phyloP scores from a whole-genome alignment of 2,329 filamentous ascomycete genomes.

The Pestalotiopsis sp. region DNA sequence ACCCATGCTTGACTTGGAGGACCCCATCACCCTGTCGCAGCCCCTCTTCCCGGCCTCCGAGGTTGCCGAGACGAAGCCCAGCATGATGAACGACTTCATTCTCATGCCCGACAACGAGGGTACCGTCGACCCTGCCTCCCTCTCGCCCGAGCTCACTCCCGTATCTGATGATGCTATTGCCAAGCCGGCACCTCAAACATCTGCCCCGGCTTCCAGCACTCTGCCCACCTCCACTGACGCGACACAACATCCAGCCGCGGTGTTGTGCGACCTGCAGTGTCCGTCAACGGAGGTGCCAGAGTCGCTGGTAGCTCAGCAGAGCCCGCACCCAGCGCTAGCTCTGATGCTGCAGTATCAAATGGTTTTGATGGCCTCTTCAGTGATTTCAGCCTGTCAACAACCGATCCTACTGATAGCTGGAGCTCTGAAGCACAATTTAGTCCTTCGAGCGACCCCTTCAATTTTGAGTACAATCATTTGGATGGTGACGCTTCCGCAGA shows the following conservation, averaged over 20 bases:
- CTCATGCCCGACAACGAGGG: slow-evolving; percentile 42
- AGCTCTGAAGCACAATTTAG: slow-evolving; percentile 77
- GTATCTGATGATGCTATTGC: slow-evolving; percentile 47
- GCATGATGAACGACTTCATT: slow-evolving; percentile 48
- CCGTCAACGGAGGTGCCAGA: slow-evolving; percentile 73
- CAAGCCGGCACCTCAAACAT: slow-evolving; percentile 26
- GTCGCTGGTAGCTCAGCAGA: slow-evolving; percentile 47
- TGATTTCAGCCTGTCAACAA: slow-evolving; percentile 69
- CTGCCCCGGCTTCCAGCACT: slow-evolving; percentile 27
- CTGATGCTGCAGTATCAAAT: slow-evolving; percentile 59
- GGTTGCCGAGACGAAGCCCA: slow-evolving; percentile 28
- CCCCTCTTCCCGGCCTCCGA: slow-evolving; percentile 55
- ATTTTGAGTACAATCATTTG: slow-evolving; percentile 70
- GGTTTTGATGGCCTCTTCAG: slow-evolving; percentile 69
- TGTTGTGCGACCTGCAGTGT: slow-evolving; percentile 99
- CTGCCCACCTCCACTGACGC: slow-evolving; percentile 69
- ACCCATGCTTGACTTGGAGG: slow-evolving; percentile 44
- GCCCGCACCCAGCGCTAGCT: slow-evolving; percentile 41
- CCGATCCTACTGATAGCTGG: slow-evolving; percentile 74
- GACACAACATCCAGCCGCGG: slow-evolving; percentile 99
- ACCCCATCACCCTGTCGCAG: slow-evolving; percentile 60
- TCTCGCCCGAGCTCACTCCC: slow-evolving; percentile 60
- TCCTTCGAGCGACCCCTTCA: slow-evolving; percentile 70
- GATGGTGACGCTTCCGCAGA: slow-evolving; percentile 60
- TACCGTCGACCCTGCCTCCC: slow-evolving; percentile 64